A percentile compares a stretch with the other conserved stretches of the same genome.
Conservation (phyloP, 1,284 basidiomycete genomes). For the Ustilago lituana region DNA sequence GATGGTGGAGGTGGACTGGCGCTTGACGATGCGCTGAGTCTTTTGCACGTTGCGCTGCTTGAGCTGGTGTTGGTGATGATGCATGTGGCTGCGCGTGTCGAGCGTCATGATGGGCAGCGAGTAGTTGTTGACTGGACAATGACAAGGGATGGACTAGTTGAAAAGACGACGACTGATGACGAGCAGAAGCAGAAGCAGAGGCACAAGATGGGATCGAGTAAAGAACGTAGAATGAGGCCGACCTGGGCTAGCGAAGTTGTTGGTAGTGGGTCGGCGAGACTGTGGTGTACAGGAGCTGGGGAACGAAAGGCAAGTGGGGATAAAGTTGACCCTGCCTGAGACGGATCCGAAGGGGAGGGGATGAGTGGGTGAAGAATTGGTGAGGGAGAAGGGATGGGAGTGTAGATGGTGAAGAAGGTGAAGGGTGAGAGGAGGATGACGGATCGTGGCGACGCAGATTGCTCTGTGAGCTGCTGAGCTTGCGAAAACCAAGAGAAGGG, state of each 20-base stretch:
- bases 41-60: constrained; percentile 32
- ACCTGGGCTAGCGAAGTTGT: constrained; percentile 24
- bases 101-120: constrained; percentile 39
- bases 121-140: background rate
- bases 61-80: constrained; percentile 39
- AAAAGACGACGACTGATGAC: too few relatives aligned
- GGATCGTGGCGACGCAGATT: constrained; percentile 15
- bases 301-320: too few relatives aligned
- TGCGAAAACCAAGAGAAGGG: background rate
- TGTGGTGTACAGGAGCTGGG: constrained; percentile 1
- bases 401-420: constrained; percentile 4
- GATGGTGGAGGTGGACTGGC: constrained; percentile 41
- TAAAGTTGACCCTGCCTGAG: constrained; percentile 1
- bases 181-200: too few relatives aligned
- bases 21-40: constrained; percentile 33
- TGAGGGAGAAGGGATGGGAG: constrained; percentile 2
- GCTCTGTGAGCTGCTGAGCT: too few relatives aligned
- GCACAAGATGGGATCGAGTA: background rate
- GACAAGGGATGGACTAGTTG: background rate
- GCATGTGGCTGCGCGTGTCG: constrained; percentile 36
- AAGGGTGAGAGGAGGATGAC: constrained; percentile 4
- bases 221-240: constrained; percentile 26
- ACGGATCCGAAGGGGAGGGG: constrained; percentile 19
- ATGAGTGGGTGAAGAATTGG: too few relatives aligned
- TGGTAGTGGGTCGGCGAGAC: constrained; percentile 2